Evolutionary conservation across 345 rosid species (phyloP).

Genomic region (Iberis pinnata): DNA sequence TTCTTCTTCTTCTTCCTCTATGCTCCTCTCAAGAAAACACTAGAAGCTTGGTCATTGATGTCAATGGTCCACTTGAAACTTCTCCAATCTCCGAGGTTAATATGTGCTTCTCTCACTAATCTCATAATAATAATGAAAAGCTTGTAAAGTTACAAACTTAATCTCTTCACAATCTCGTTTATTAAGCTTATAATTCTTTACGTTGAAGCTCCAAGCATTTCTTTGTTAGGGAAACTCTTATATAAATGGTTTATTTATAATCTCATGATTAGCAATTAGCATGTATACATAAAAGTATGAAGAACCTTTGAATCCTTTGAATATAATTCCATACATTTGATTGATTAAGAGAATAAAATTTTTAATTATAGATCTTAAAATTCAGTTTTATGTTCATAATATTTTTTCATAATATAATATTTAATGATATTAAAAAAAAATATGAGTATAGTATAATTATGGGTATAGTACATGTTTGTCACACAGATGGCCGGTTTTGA

Average conservation of each 20-base stretch:
- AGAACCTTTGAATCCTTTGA: not conserved
- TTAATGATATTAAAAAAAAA: no score
- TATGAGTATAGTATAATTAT: no score
- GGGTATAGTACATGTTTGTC: no score
- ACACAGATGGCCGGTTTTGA: no score
- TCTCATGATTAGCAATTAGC: not conserved
- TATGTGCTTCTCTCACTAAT: not conserved
- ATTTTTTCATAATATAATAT: no score
- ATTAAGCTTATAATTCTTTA: not conserved
- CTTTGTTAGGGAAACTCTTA: no score
- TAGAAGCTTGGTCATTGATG: slow-evolving; percentile 24
- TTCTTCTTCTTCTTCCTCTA: slow-evolving; percentile 18
- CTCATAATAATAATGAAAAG: slow-evolving; percentile 1
- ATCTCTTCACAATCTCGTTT: not conserved
- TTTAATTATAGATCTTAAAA: no score
- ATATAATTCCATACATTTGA: not conserved
- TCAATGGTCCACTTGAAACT: slow-evolving; percentile 10
- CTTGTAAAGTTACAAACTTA: not conserved
- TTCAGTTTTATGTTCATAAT: no score
- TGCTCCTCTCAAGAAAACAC: slow-evolving; percentile 22
- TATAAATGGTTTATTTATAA: no score
- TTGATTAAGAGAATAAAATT: not conserved
- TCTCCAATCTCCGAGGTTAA: slow-evolving; percentile 20
- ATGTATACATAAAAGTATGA: slow-evolving; percentile 7
- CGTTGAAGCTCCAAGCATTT: slow-evolving; percentile 3